phyloP scores from a whole-genome alignment of 306 rosid species.

The Vigna reflexopilosa region DNA sequence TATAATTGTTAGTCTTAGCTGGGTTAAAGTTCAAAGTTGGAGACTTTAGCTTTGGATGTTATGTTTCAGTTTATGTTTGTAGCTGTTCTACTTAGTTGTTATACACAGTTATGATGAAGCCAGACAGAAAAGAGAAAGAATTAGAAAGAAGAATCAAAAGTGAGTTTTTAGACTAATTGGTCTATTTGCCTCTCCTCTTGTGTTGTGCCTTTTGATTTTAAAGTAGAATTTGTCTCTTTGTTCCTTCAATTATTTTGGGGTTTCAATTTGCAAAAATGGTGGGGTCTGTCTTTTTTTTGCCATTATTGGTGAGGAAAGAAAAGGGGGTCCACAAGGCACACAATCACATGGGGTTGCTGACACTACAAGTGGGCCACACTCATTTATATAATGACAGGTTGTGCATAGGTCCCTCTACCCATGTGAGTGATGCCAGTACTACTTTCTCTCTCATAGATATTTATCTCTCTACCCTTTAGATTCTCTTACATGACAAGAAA shows the following conservation, averaged over 20 bases:
- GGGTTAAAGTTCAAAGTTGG: constrained; percentile 37
- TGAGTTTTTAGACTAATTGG: constrained; percentile 44
- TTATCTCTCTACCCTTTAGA: constrained; percentile 19
- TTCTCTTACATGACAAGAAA: constrained; percentile 51
- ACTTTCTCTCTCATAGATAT: constrained; percentile 29
- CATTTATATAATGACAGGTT: constrained; percentile 66
- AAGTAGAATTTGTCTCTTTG: constrained; percentile 52
- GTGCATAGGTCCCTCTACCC: constrained; percentile 71
- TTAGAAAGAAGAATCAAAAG: constrained; percentile 57
- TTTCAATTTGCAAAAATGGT: constrained; percentile 32
- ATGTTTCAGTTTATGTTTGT: constrained; percentile 48
- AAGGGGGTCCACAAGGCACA: constrained; percentile 49
- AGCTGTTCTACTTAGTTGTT: constrained; percentile 47
- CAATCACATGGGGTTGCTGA: constrained; percentile 78
- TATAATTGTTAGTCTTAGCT: constrained; percentile 47
- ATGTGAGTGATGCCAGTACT: constrained; percentile 69
- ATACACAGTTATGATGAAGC: constrained; percentile 48
- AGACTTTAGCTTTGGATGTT: constrained; percentile 24
- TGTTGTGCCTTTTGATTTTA: constrained; percentile 7
- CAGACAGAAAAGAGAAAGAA: constrained; percentile 52
- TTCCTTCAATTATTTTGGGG: constrained; percentile 37
- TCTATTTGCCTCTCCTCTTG: background rate
- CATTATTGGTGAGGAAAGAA: constrained; percentile 48
- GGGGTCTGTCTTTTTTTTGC: constrained; percentile 47
- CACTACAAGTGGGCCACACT: constrained; percentile 55